Base-by-base conservation (phyloP, 2,329 filamentous ascomycete species). In the Botrytis hyacinthi region DNA sequence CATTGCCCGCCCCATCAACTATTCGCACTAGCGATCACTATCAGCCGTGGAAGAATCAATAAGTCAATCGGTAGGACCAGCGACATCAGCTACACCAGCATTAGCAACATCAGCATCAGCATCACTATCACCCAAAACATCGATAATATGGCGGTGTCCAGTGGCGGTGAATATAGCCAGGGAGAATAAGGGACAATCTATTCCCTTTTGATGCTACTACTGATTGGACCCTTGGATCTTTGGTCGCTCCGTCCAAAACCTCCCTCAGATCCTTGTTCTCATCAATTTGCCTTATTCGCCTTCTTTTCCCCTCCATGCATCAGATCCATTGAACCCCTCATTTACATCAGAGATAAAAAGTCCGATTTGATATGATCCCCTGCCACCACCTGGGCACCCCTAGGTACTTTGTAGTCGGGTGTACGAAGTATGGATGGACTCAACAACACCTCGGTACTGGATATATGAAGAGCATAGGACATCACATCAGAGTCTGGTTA, bases 121-220 rank as follows among this genome's bases (percentile, higher is more conserved):
- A 9, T 22, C 59, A 61, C 18, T 7, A 40, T 22, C 32, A 40
- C 32, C 20, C 3, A 37, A 66, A 48, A 26, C 14, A 35, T 48
- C 22, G 26, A n/a, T n/a, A 54, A 66, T 12, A 51, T 66, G 7
- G 44, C 63, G 63, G 63, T 66, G 63, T 46, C 46, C 63, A 29
- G 51, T 57, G 44, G 63, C 63, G 63, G 63, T 66, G 63, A 37
- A 66, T 66, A 51, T 37, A n/a, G 62, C 29, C 32, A 20, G 29
- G n/a, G 29, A 44, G n/a, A 44, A 44, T 61, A 14, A 18, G 29
- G n/a, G 20, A 20, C 40, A 35, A 61, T 22, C n/a, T 32, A 26
- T 44, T 48, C 32, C 63, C 46, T n/a, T 66, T n/a, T 48, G 48
- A 54, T 16, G 48, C 32, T 16, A 32, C 29, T 35, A 3, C 44